Evolutionary conservation across 2,329 filamentous ascomycete genomes (phyloP).

Genomic region (Xylaria arbuscula): DNA sequence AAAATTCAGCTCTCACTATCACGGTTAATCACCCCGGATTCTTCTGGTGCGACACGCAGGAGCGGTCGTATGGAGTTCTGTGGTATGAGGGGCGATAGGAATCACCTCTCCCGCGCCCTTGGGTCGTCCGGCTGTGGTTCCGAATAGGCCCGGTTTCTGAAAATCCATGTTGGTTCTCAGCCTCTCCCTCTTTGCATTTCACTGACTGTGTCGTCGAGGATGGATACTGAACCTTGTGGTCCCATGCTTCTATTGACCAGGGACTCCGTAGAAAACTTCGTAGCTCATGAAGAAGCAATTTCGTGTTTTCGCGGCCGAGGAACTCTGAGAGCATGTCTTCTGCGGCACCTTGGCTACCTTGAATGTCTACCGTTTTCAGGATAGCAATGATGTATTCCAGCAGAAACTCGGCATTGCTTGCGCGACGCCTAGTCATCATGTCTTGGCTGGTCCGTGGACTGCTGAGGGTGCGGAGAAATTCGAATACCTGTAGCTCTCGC

Average conservation of each 20-base stretch:
- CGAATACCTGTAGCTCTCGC: conserved; percentile 85
- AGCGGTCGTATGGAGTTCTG: conserved; percentile 18
- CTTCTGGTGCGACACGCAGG: neutral
- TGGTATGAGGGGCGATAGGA: conserved; percentile 44
- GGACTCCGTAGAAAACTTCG: conserved; percentile 86
- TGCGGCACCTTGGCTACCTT: conserved; percentile 80
- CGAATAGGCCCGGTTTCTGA: conserved; percentile 12
- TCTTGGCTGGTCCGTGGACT: conserved; percentile 40
- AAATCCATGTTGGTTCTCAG: conserved; percentile 1
- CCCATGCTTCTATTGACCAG: conserved; percentile 81
- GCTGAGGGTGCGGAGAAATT: conserved; percentile 66
- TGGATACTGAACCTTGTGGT: conserved; percentile 79
- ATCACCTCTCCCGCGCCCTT: conserved; percentile 37
- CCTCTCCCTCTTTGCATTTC: conserved; percentile 16
- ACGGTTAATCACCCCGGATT: neutral
- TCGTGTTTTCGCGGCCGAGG: conserved; percentile 77
- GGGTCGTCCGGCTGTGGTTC: conserved; percentile 17
- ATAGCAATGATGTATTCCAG: conserved; percentile 88
- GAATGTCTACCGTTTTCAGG: conserved; percentile 83
- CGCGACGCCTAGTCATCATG: conserved; percentile 55
- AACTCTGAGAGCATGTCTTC: conserved; percentile 84
- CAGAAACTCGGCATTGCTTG: conserved; percentile 82
- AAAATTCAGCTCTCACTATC: neutral
- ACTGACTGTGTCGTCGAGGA: conserved; percentile 25
- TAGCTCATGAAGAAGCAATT: conserved; percentile 86